These are phyloP conservation scores for Cladosporium sp. DNA, from an alignment of 2,329 filamentous ascomycete species.

Conservation along the genomic window DNA sequence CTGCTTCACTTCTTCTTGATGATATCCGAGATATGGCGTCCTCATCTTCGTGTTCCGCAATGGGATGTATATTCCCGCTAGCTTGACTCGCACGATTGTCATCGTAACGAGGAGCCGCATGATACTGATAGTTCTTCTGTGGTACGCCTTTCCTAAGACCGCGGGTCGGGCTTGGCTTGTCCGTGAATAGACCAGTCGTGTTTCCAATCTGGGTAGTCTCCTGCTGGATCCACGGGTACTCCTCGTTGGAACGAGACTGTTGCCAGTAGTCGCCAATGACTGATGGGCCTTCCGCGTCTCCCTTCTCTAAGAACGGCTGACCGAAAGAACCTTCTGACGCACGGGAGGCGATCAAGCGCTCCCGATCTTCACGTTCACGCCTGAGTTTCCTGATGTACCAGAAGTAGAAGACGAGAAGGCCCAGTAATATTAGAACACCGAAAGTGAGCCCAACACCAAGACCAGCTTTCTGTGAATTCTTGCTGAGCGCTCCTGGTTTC, in stretches of 20 bases:
- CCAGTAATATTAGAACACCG: conserved; percentile 39
- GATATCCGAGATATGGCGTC: conserved; percentile 31
- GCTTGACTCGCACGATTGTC: conserved; percentile 47
- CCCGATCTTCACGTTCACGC: conserved; percentile 41
- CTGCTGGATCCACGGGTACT: conserved; percentile 12
- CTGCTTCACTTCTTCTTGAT: not conserved
- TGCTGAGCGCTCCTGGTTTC: conserved; percentile 35
- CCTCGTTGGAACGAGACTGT: conserved; percentile 13
- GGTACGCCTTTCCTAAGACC: conserved; percentile 41
- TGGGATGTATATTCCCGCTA: conserved; percentile 57
- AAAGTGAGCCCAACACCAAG: conserved; percentile 43
- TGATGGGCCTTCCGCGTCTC: conserved; percentile 34
- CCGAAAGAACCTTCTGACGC: conserved; percentile 37
- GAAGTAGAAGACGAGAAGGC: conserved; percentile 42
- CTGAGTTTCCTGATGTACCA: conserved; percentile 43
- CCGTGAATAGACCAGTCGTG: conserved; percentile 43
- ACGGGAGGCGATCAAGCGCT: conserved; percentile 48
- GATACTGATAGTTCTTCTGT: conserved; percentile 34
- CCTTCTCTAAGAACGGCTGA: conserved; percentile 40
- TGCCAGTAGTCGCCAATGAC: conserved; percentile 27
- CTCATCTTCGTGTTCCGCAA: conserved; percentile 60
- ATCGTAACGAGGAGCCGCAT: conserved; percentile 41
- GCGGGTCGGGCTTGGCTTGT: conserved; percentile 46
- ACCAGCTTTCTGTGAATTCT: conserved; percentile 43
- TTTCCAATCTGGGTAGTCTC: conserved; percentile 27